A percentile compares a stretch with the other conserved stretches of the same genome.
Conservation (phyloP, 2,329 filamentous ascomycete genomes). For the Penicillium hesseltinei region DNA sequence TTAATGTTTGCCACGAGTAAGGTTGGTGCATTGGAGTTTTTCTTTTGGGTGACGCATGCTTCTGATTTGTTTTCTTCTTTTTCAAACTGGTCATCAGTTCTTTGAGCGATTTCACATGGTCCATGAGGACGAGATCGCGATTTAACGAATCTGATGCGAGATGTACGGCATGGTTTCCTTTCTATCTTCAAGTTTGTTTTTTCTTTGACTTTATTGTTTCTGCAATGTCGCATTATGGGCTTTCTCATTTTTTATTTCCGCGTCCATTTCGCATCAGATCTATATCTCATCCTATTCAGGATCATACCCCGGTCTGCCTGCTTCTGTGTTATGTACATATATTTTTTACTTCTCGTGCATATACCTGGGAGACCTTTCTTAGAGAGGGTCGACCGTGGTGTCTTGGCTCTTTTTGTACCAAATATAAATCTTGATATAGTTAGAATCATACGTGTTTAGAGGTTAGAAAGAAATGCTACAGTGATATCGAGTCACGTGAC, state of each 20-base stretch:
- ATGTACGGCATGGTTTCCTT: slow-evolving; percentile 32
- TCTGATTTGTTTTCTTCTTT: neutral
- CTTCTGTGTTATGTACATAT: slow-evolving; percentile 35
- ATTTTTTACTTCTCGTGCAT: slow-evolving; percentile 25
- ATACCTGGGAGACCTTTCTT: slow-evolving; percentile 19
- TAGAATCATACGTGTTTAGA: neutral
- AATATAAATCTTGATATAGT: neutral
- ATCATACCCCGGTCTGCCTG: slow-evolving; percentile 23
- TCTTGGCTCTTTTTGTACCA: neutral
- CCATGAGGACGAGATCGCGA: slow-evolving; percentile 22
- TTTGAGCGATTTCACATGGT: slow-evolving; percentile 27
- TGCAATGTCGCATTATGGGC: slow-evolving; percentile 14
- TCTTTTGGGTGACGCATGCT: slow-evolving; percentile 11
- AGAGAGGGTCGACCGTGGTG: neutral
- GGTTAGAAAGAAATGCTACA: neutral
- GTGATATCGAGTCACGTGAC: slow-evolving; percentile 21
- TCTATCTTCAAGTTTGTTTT: slow-evolving; percentile 1
- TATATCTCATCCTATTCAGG: slow-evolving; percentile 12
- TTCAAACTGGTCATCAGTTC: slow-evolving; percentile 15
- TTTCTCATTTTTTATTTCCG: slow-evolving; percentile 14
- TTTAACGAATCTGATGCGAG: slow-evolving; percentile 37
- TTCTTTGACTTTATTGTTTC: slow-evolving; percentile 11
- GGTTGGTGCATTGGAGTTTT: slow-evolving; percentile 27
- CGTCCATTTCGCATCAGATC: slow-evolving; percentile 8
- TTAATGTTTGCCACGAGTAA: slow-evolving; percentile 18